Percentiles rank a stretch among this genome's conserved stretches.
Evolutionary conservation across 345 rosid species (phyloP).

Genomic region (Brassica nigra): DNA sequence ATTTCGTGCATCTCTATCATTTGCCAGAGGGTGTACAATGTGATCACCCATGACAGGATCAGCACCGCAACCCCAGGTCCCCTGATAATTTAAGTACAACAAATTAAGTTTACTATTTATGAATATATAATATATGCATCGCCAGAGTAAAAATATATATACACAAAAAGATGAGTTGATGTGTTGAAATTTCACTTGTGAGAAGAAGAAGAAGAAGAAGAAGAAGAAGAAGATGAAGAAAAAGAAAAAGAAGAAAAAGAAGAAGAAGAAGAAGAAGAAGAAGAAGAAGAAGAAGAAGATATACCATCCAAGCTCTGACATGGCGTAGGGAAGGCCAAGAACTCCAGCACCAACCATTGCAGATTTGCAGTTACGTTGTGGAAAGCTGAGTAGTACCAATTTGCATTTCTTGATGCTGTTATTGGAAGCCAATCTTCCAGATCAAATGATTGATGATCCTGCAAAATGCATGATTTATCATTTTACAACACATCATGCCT

Average conservation of each 20-base stretch:
- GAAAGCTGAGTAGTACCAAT: constrained; percentile 65
- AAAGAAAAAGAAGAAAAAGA: background rate
- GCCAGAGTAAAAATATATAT: background rate
- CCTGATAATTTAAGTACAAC: constrained; percentile 39
- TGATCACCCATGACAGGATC: constrained; percentile 71
- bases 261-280: background rate
- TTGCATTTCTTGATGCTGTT: constrained; percentile 58
- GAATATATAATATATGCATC: background rate
- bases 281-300: background rate
- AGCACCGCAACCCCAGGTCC: constrained; percentile 73
- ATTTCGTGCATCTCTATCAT: constrained; percentile 94
- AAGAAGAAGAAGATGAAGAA: too few species aligned
- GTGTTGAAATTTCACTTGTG: background rate
- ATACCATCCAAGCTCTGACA: constrained; percentile 61
- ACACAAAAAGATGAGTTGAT: background rate
- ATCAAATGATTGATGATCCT: constrained; percentile 25
- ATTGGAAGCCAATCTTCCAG: constrained; percentile 62
- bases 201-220: background rate
- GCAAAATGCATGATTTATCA: background rate
- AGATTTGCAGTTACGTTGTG: constrained; percentile 70
- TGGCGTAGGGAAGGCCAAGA: constrained; percentile 62
- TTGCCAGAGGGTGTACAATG: constrained; percentile 78
- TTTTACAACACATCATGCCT: background rate
- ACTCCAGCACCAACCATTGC: constrained; percentile 74
- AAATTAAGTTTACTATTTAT: background rate